Evolutionary conservation across 2,329 filamentous ascomycete genomes (phyloP).

Genomic region (Aciculosporium take): DNA sequence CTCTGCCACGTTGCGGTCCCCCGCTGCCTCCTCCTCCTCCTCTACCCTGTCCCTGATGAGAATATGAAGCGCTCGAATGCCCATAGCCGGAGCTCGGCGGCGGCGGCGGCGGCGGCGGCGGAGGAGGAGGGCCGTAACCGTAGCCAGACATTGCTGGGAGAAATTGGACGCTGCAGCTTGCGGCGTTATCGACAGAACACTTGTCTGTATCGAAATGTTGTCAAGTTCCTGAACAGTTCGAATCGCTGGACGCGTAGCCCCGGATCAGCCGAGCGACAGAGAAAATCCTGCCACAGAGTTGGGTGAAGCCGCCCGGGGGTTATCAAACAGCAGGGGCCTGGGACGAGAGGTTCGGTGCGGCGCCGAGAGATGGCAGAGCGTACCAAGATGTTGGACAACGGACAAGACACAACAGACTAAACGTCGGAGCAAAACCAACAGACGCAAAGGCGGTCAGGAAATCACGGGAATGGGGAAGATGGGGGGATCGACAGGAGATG

Average conservation of each 20-base stretch:
- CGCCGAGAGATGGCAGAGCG: not conserved
- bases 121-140: slow-evolving; percentile 37
- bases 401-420: not conserved
- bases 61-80: slow-evolving; percentile 24
- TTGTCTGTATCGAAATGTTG: slow-evolving; percentile 6
- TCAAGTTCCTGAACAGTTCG: not conserved
- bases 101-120: slow-evolving; percentile 33
- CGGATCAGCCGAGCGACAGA: not conserved
- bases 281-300: not conserved
- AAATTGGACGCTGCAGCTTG: slow-evolving; percentile 3
- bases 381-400: not conserved
- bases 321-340: not conserved
- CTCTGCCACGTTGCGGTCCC: slow-evolving; percentile 22
- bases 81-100: slow-evolving; percentile 23
- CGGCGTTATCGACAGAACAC: slow-evolving; percentile 8
- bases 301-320: not conserved
- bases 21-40: slow-evolving; percentile 25
- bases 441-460: not conserved
- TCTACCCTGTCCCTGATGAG: slow-evolving; percentile 24
- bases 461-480: too few relatives aligned
- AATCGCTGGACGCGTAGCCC: not conserved
- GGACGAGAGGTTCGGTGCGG: not conserved
- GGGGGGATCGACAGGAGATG: too few relatives aligned
- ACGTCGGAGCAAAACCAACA: not conserved
- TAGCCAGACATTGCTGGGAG: slow-evolving; percentile 30